phyloP scores from a whole-genome alignment of 768 basidiomycete species.

The Leccinum broughii region DNA sequence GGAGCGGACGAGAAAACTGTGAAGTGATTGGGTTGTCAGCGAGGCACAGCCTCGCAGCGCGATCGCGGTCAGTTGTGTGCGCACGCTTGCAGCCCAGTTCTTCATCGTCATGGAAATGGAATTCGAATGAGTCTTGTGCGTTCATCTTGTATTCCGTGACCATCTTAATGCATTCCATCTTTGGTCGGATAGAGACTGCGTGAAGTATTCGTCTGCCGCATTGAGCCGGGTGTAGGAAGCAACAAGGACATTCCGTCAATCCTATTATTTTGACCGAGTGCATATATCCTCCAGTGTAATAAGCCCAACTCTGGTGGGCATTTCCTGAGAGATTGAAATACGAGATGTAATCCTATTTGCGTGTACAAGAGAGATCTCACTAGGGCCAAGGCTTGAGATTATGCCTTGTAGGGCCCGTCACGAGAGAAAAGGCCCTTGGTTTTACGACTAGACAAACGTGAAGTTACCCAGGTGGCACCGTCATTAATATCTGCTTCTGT shows the following conservation, averaged over 20 bases:
- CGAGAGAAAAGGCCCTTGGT: conserved; percentile 71
- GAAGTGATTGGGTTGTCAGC: too few species aligned
- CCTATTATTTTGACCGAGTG: conserved; percentile 85
- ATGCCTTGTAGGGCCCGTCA: conserved; percentile 48
- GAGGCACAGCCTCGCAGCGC: too few species aligned
- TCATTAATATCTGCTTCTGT: conserved; percentile 72
- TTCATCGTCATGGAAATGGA: conserved; percentile 74
- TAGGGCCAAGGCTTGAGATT: conserved; percentile 66
- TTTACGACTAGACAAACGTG: conserved; percentile 70
- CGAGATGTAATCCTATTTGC: conserved; percentile 88
- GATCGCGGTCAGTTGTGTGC: too few species aligned
- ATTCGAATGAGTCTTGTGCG: conserved; percentile 59
- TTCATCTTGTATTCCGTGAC: conserved; percentile 85
- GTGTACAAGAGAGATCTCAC: conserved; percentile 88
- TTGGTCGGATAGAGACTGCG: conserved; percentile 59
- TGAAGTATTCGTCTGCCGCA: conserved; percentile 73
- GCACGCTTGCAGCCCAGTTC: conserved; percentile 53
- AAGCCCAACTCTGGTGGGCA: conserved; percentile 64
- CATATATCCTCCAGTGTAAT: conserved; percentile 78
- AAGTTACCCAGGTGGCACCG: conserved; percentile 88
- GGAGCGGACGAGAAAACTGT: too few species aligned
- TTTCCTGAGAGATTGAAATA: conserved; percentile 70
- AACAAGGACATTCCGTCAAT: conserved; percentile 64
- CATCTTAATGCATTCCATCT: conserved; percentile 80
- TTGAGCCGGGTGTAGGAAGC: conserved; percentile 68